Conservation (phyloP, 768 basidiomycete species). For the Amylocystis lapponica region DNA sequence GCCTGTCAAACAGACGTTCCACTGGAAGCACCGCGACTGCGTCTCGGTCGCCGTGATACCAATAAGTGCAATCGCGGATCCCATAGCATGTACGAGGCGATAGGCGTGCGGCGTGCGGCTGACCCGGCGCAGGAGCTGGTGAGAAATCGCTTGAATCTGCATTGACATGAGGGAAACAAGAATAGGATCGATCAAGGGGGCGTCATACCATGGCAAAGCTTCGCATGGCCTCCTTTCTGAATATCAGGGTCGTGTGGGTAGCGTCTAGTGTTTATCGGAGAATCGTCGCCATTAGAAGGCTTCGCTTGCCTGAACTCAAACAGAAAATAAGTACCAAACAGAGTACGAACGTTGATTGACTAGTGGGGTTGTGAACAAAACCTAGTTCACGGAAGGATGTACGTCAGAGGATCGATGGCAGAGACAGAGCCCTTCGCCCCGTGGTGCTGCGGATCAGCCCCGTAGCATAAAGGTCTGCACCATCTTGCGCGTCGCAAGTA, state of each 20-base stretch:
- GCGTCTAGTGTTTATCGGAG: neutral
- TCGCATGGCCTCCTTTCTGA: neutral
- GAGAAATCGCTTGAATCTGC: no score
- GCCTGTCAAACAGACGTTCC: neutral
- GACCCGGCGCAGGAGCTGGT: no score
- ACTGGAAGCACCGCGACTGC: neutral
- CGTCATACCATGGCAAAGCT: neutral
- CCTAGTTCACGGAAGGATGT: neutral
- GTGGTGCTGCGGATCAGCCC: conserved; percentile 4
- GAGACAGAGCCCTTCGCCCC: neutral
- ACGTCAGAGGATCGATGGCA: conserved; percentile 2
- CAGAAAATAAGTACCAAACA: neutral
- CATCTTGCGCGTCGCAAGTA: neutral
- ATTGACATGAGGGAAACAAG: no score
- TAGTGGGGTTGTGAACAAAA: neutral
- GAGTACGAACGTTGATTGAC: conserved; percentile 1
- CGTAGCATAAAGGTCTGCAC: no score
- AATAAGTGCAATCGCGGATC: no score
- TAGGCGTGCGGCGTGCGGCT: no score
- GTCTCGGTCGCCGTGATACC: no score
- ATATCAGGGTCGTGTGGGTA: neutral
- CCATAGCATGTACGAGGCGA: no score
- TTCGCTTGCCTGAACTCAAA: neutral
- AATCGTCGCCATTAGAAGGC: neutral
- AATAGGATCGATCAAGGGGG: no score